phyloP scores from a whole-genome alignment of 192 early-diverging fungal species.

The Coemansia sp. region DNA sequence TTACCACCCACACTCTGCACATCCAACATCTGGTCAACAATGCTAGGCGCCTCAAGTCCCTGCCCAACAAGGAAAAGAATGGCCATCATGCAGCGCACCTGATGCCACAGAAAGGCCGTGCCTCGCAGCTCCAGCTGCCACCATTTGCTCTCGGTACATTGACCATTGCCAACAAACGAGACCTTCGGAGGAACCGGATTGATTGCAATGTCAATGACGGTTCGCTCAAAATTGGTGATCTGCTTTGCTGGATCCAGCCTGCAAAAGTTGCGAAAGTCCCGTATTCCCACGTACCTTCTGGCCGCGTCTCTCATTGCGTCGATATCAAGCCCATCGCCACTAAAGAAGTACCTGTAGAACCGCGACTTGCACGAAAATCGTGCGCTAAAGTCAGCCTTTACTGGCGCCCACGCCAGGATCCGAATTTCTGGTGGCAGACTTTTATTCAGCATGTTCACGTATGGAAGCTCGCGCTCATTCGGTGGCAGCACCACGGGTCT shows the following conservation, averaged over 20 bases:
- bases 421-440: constrained; percentile 86
- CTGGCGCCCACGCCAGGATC: constrained; percentile 89
- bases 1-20: constrained; percentile 62
- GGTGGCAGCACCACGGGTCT: constrained; percentile 25
- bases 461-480: constrained; percentile 66
- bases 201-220: constrained; percentile 65
- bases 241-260: constrained; percentile 88
- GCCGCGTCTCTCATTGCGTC: constrained; percentile 76
- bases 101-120: constrained; percentile 95
- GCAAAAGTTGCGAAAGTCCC: constrained; percentile 96
- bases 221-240: constrained; percentile 75
- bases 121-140: constrained; percentile 76
- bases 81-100: constrained; percentile 95
- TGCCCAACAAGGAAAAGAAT: constrained; percentile 85
- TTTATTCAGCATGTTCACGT: constrained; percentile 80
- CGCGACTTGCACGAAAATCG: constrained; percentile 82
- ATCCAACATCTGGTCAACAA: constrained; percentile 73
- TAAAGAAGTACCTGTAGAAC: constrained; percentile 92
- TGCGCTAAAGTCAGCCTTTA: constrained; percentile 74
- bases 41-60: constrained; percentile 68
- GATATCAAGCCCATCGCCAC: constrained; percentile 63
- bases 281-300: constrained; percentile 68
- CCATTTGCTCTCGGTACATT: constrained; percentile 30
- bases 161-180: constrained; percentile 24
- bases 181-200: constrained; percentile 46